Percentiles rank a stretch among this genome's conserved stretches.
These are phyloP conservation scores for Babesia divergens DNA, from an alignment of 169 alveolate species.

Conservation along the genomic window DNA sequence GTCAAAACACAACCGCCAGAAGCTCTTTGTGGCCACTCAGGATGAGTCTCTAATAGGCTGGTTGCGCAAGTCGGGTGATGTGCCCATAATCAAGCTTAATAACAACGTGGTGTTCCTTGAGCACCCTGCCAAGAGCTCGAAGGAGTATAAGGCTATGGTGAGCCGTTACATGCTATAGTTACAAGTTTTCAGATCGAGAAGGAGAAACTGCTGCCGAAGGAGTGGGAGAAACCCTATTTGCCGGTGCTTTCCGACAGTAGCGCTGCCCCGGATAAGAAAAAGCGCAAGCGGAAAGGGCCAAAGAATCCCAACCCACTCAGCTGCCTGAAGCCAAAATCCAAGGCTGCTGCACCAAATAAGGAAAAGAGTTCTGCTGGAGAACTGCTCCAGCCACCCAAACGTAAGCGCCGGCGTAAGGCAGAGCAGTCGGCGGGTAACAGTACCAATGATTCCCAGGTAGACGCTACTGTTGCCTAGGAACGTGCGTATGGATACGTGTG, in stretches of 20 bases:
- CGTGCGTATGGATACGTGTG: no score
- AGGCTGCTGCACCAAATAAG: not conserved
- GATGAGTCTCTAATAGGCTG: constrained; percentile 43
- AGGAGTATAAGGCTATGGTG: constrained; percentile 24
- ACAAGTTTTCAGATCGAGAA: constrained; percentile 19
- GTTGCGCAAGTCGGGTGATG: constrained; percentile 47
- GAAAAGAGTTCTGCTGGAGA: not conserved
- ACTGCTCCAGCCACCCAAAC: constrained; percentile 1
- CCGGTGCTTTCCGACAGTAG: not conserved
- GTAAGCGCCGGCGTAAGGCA: constrained; percentile 24
- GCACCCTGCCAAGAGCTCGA: constrained; percentile 37
- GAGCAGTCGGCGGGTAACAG: not conserved
- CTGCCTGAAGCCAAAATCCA: constrained; percentile 41
- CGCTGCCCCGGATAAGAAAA: not conserved
- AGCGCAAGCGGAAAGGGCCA: constrained; percentile 7
- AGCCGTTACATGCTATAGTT: not conserved
- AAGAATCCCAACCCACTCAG: constrained; percentile 65
- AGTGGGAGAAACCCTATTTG: constrained; percentile 40
- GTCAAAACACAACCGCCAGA: constrained; percentile 23
- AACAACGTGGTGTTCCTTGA: constrained; percentile 52
- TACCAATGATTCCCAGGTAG: no score
- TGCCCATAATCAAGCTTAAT: constrained; percentile 52
- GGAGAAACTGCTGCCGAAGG: constrained; percentile 29
- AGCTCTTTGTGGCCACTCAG: constrained; percentile 61
- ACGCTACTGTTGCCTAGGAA: no score